Percentiles rank a stretch among this genome's conserved stretches.
These are phyloP conservation scores for Trichoderma hamatum DNA, from an alignment of 2,329 filamentous ascomycete species.

Conservation along the genomic window DNA sequence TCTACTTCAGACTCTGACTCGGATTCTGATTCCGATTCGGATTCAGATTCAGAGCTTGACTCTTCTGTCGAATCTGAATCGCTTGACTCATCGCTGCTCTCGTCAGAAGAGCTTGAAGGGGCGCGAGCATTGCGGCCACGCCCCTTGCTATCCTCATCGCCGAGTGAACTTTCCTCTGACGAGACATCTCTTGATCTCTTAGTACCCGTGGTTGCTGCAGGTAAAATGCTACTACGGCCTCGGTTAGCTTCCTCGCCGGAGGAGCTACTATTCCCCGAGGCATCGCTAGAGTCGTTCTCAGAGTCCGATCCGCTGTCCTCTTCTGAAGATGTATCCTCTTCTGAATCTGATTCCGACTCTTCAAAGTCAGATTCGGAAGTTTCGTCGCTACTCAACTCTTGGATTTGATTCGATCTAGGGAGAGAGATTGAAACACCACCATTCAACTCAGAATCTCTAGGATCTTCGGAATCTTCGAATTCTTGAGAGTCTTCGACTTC, in stretches of 20 bases:
- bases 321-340: neutral
- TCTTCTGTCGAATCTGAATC: constrained; percentile 28
- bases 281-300: constrained; percentile 27
- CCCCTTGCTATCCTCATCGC: constrained; percentile 23
- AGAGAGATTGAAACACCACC: neutral
- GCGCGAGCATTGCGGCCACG: neutral
- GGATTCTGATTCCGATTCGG: constrained; percentile 32
- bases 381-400: neutral
- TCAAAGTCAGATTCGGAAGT: neutral
- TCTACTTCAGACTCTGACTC: constrained; percentile 42
- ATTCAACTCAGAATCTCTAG: neutral
- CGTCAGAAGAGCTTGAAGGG: constrained; percentile 9
- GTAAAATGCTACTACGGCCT: neutral
- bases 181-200: neutral
- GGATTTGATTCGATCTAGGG: neutral
- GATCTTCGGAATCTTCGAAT: neutral
- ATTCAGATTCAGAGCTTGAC: constrained; percentile 36
- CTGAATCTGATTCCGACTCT: neutral
- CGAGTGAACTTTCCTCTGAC: neutral
- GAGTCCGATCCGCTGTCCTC: constrained; percentile 7
- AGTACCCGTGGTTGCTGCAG: neutral
- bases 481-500: constrained; percentile 17
- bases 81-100: constrained; percentile 27
- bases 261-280: constrained; percentile 16
- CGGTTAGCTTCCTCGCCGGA: neutral